These are phyloP conservation scores for Gentiana dahurica DNA, from an alignment of 257 asterid species.

Conservation along the genomic window DNA sequence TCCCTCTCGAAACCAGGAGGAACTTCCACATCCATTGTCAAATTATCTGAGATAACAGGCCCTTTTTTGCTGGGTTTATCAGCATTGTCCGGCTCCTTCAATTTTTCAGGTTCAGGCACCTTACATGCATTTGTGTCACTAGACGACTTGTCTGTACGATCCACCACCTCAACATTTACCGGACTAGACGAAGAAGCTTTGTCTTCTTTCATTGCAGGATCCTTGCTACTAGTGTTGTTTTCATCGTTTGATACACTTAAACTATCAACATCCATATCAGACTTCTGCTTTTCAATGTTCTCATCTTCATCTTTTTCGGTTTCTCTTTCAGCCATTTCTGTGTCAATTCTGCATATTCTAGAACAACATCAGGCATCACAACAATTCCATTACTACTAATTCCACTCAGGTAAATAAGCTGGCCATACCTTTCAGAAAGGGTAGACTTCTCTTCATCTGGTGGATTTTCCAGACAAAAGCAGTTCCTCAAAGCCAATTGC, in stretches of 20 bases:
- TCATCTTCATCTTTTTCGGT: slow-evolving; percentile 24
- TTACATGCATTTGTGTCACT: slow-evolving; percentile 19
- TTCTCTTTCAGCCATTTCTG: slow-evolving; percentile 34
- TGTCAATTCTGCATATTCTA: slow-evolving; percentile 43
- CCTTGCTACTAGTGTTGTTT: slow-evolving; percentile 10
- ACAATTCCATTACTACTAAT: slow-evolving; percentile 3
- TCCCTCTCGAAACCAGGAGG: slow-evolving; percentile 44
- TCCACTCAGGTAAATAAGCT: slow-evolving; percentile 12
- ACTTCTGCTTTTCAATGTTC: slow-evolving; percentile 29
- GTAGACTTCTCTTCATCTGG: slow-evolving; percentile 39
- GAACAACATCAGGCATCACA: slow-evolving; percentile 18
- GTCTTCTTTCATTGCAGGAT: slow-evolving; percentile 31
- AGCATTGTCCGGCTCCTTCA: slow-evolving; percentile 28
- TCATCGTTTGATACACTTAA: slow-evolving; percentile 1
- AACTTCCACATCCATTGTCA: slow-evolving; percentile 38
- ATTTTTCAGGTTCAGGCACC: slow-evolving; percentile 22
- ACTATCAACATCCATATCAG: slow-evolving; percentile 14
- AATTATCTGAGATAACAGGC: slow-evolving; percentile 24
- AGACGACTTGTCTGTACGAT: slow-evolving; percentile 30
- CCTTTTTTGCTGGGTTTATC: slow-evolving; percentile 27
- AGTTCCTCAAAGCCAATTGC: slow-evolving; percentile 81
- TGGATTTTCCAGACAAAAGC: slow-evolving; percentile 88
- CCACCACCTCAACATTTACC: slow-evolving; percentile 15
- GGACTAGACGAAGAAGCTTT: slow-evolving; percentile 24
- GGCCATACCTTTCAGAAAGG: slow-evolving; percentile 46